Evolutionary conservation across 805 yeast genomes (phyloP).

Genomic region (Pichia kluyveri): DNA sequence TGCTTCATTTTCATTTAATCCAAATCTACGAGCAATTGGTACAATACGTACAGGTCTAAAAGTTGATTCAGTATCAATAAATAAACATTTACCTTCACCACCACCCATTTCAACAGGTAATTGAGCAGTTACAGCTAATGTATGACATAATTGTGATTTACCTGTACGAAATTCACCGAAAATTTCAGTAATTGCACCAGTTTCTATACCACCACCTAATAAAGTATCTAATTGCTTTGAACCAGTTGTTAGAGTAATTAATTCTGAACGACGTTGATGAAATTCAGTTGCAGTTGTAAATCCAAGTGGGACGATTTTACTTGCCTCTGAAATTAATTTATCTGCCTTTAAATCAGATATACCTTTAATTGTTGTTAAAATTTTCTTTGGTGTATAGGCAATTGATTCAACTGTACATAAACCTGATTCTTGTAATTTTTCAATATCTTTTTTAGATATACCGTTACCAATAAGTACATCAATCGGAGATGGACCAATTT

Average conservation of each 20-base stretch:
- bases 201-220: slow-evolving; percentile 94
- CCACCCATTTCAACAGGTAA: slow-evolving; percentile 96
- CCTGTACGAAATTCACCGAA: slow-evolving; percentile 98
- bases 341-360: slow-evolving; percentile 95
- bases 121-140: slow-evolving; percentile 94
- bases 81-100: slow-evolving; percentile 95
- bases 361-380: slow-evolving; percentile 71
- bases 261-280: slow-evolving; percentile 79
- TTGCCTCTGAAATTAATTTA: slow-evolving; percentile 70
- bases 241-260: slow-evolving; percentile 91
- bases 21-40: slow-evolving; percentile 85
- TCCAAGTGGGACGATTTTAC: slow-evolving; percentile 87
- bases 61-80: slow-evolving; percentile 95
- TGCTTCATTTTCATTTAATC: slow-evolving; percentile 88
- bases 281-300: slow-evolving; percentile 95
- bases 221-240: slow-evolving; percentile 88
- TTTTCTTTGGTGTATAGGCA: slow-evolving; percentile 87
- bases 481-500: slow-evolving; percentile 45
- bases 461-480: slow-evolving; percentile 69
- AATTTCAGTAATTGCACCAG: slow-evolving; percentile 93
- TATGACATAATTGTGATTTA: slow-evolving; percentile 93
- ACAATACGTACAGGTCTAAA: slow-evolving; percentile 87
- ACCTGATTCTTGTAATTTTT: slow-evolving; percentile 75
- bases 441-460: slow-evolving; percentile 67
- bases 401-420: slow-evolving; percentile 84